phyloP scores from a whole-genome alignment of 768 basidiomycete species.

The Kwoniella europaea region DNA sequence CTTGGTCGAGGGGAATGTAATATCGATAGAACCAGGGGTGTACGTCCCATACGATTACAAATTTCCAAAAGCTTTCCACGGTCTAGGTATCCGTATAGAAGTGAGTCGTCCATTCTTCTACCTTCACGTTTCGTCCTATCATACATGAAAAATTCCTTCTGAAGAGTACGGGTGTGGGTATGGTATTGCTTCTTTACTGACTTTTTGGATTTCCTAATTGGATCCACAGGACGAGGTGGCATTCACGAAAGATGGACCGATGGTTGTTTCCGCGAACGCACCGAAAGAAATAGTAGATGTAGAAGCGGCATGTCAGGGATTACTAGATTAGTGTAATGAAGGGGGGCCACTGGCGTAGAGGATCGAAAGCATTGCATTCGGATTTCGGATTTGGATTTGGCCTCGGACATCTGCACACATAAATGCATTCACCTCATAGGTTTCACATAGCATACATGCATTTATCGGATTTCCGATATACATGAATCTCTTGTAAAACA shows the following conservation, averaged over 20 bases:
- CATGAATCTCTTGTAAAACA: too few species aligned
- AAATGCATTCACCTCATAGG: too few species aligned
- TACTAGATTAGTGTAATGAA: slow-evolving; percentile 29
- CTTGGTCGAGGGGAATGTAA: slow-evolving; percentile 82
- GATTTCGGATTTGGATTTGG: too few species aligned
- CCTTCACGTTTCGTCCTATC: neutral
- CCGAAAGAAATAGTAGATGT: slow-evolving; percentile 59
- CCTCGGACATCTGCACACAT: too few species aligned
- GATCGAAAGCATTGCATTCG: too few species aligned
- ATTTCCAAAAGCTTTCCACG: slow-evolving; percentile 87
- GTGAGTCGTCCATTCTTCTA: slow-evolving; percentile 57
- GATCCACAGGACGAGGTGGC: slow-evolving; percentile 55
- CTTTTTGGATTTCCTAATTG: too few species aligned
- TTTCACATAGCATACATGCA: too few species aligned
- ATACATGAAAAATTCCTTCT: too few species aligned
- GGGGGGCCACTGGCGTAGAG: neutral
- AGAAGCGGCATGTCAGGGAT: slow-evolving; percentile 56
- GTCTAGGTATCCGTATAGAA: slow-evolving; percentile 91
- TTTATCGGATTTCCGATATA: too few species aligned
- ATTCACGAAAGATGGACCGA: slow-evolving; percentile 49
- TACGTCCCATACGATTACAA: slow-evolving; percentile 80
- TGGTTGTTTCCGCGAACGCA: slow-evolving; percentile 53
- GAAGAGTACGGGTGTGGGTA: too few species aligned
- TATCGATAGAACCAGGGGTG: slow-evolving; percentile 84
- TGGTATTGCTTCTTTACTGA: too few species aligned